Base-by-base conservation (phyloP, 805 yeast genomes). In the Hanseniaspora pseudoguilliermondii region DNA sequence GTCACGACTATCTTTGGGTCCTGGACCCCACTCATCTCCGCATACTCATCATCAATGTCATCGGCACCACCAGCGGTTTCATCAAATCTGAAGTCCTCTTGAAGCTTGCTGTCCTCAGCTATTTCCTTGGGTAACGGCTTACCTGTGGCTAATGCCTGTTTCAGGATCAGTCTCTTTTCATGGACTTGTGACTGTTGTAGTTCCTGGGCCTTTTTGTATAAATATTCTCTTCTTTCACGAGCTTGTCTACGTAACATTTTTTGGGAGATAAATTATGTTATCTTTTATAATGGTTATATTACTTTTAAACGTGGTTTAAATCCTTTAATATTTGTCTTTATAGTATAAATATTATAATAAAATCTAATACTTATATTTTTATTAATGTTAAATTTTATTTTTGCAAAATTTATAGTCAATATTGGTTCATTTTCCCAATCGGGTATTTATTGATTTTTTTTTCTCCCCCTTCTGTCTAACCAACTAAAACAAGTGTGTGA, bases 1-100 rank as follows among this genome's bases (percentile, higher is more conserved):
- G 98, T 93, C 4, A 93, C 89, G 23, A 93, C 82, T 15, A 93
- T 77, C 62, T 87, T 82, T 16, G 99, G 98, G 59, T 93, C 97
- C 16, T 78, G 78, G 36, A 93, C 75, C 2, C 99, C 99, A 60
- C 93, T 82, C 53, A 88, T 69, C 21, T 84, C 87, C 46, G 86
- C 76, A 70, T 93, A 93, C 71, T 93, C 99, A 65, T 93, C 97
- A 67, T 93, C 98, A 36, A 91, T 80, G 32, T 76, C 76, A 23
- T 68, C 60, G 9, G 58, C 63, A 15, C 59, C 59, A 10, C 5
- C 44, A 25, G 79, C 79, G 35, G 79, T 76, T 69, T 93, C 96
- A 69, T 93, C 99, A 64, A 80, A 93, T 54, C 88, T 75, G 69
- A 75, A 90, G 67, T 93, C 89, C 63, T 80, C 79, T 65, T 89